These are phyloP conservation scores for Dactylorhiza incarnata DNA, from an alignment of 106 monocot species.

Conservation along the genomic window DNA sequence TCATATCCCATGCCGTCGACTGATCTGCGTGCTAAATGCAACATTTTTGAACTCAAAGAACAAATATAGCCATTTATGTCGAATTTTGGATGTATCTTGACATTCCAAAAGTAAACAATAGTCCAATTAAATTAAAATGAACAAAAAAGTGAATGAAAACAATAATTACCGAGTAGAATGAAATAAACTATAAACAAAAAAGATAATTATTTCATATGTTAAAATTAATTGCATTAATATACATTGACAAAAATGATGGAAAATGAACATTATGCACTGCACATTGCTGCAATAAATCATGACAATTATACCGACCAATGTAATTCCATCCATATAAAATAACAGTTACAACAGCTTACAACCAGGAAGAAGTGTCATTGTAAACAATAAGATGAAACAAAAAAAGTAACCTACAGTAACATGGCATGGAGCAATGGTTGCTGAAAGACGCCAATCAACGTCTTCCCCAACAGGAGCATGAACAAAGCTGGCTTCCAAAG, in stretches of 20 bases:
- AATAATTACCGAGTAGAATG: background rate
- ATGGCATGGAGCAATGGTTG: conserved; percentile 96
- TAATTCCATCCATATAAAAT: background rate
- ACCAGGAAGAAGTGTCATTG: background rate
- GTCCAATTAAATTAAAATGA: background rate
- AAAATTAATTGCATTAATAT: background rate
- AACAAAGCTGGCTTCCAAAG: conserved; percentile 78
- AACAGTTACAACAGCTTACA: background rate
- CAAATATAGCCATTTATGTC: background rate
- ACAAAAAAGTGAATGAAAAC: background rate
- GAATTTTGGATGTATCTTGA: background rate
- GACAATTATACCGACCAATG: background rate
- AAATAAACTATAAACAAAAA: background rate
- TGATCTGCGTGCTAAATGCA: background rate
- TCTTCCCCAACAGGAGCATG: conserved; percentile 62
- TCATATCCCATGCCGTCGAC: background rate
- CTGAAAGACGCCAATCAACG: conserved; percentile 84
- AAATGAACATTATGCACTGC: background rate
- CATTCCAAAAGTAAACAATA: background rate
- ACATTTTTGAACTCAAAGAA: background rate
- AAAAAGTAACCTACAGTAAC: conserved; percentile 53
- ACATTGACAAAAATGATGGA: background rate
- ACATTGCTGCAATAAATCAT: too few species aligned
- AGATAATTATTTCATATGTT: background rate
- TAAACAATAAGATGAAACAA: conserved; percentile 1